These are phyloP conservation scores for Kondoa malvinella DNA, from an alignment of 768 basidiomycete genomes.

Conservation along the genomic window DNA sequence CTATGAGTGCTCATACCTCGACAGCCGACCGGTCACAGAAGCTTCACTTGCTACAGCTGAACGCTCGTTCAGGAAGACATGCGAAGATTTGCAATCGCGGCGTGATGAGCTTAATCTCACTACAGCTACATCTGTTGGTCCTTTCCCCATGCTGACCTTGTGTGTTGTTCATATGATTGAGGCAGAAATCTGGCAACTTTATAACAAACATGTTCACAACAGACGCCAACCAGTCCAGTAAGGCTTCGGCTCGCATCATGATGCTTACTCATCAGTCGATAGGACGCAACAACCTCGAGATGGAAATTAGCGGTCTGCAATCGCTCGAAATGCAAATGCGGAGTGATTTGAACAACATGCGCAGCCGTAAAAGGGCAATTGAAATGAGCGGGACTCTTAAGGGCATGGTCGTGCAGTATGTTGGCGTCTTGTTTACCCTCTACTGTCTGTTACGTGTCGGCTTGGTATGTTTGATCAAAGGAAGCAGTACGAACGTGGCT, in stretches of 20 bases:
- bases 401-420: conserved; percentile 20
- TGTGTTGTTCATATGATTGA: not conserved
- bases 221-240: conserved; percentile 16
- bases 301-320: conserved; percentile 23
- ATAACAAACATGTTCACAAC: conserved; percentile 16
- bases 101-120: conserved; percentile 11
- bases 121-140: not conserved
- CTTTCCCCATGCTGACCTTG: not conserved
- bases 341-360: conserved; percentile 21
- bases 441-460: conserved; percentile 26
- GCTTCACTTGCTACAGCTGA: conserved; percentile 21
- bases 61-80: conserved; percentile 21
- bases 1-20: not conserved
- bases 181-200: conserved; percentile 11
- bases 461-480: conserved; percentile 10
- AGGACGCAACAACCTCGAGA: conserved; percentile 22
- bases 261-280: conserved; percentile 7
- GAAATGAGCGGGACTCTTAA: conserved; percentile 23
- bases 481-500: not conserved
- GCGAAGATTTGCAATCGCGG: conserved; percentile 22
- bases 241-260: conserved; percentile 16
- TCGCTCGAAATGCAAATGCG: conserved; percentile 24
- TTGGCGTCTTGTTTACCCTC: conserved; percentile 25
- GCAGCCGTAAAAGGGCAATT: conserved; percentile 20
- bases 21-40: conserved; percentile 22